These are phyloP conservation scores for Hamigera avellanea DNA, from an alignment of 495 filamentous ascomycete genomes.

Conservation along the genomic window DNA sequence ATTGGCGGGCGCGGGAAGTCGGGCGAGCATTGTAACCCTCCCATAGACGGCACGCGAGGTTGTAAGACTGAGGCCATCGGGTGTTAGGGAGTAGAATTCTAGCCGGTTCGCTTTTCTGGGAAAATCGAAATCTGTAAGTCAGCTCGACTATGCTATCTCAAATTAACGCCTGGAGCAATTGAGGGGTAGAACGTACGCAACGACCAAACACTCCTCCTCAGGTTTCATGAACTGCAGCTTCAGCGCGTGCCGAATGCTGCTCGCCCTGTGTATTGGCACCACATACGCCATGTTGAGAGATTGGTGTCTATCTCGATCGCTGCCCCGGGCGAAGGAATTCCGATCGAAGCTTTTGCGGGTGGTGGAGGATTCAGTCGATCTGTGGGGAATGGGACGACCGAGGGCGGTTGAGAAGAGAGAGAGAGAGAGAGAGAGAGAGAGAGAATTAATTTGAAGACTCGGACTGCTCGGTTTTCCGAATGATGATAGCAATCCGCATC, in stretches of 20 bases:
- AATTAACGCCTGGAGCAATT: not conserved
- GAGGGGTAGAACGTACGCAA: conserved; percentile 54
- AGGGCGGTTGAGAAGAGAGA: too few species aligned
- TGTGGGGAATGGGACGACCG: too few species aligned
- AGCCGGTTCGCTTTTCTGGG: conserved; percentile 91
- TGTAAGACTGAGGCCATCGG: conserved; percentile 47
- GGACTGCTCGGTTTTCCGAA: too few species aligned
- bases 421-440: too few species aligned
- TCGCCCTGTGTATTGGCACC: conserved; percentile 85
- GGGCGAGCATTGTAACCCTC: conserved; percentile 73
- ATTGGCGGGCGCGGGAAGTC: conserved; percentile 57
- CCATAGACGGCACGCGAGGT: conserved; percentile 66
- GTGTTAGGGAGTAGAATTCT: conserved; percentile 62
- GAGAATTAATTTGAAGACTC: too few species aligned
- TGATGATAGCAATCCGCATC: too few species aligned
- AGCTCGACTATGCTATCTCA: conserved; percentile 4
- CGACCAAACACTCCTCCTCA: conserved; percentile 69
- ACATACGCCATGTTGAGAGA: conserved; percentile 70
- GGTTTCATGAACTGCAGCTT: conserved; percentile 61
- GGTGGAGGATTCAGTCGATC: too few species aligned
- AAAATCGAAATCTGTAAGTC: conserved; percentile 3
- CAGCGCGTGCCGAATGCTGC: conserved; percentile 78
- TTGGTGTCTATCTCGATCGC: not conserved
- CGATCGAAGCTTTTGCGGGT: too few species aligned
- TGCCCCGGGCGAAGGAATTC: too few species aligned